Evolutionary conservation across 2,329 filamentous ascomycete species (phyloP).

Genomic region (Penicillium sp.): DNA sequence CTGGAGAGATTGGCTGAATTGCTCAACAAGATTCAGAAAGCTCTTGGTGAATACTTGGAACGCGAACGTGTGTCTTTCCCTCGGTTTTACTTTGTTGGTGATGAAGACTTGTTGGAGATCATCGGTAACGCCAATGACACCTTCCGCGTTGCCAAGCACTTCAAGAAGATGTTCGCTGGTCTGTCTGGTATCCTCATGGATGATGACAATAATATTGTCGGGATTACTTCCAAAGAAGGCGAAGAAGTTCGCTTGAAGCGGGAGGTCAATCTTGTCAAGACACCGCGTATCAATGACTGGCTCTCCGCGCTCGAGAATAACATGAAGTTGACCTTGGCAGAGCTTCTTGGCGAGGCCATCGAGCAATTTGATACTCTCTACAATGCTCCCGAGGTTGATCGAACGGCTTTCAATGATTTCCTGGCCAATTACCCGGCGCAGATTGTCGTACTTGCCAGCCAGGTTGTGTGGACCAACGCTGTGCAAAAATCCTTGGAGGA

Average conservation of each 20-base stretch:
- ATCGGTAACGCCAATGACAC: slow-evolving; percentile 99
- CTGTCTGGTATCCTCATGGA: slow-evolving; percentile 88
- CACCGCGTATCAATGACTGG: slow-evolving; percentile 98
- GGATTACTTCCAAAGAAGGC: slow-evolving; percentile 92
- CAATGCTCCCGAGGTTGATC: slow-evolving; percentile 68
- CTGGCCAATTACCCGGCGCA: slow-evolving; percentile 86
- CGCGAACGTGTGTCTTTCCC: slow-evolving; percentile 97
- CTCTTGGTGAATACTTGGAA: slow-evolving; percentile 95
- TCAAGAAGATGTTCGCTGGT: slow-evolving; percentile 99
- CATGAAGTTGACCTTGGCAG: slow-evolving; percentile 92
- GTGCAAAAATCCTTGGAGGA: slow-evolving; percentile 75
- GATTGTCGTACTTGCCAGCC: slow-evolving; percentile 90
- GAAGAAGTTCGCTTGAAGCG: slow-evolving; percentile 86
- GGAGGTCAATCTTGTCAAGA: slow-evolving; percentile 88
- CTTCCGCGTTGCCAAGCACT: slow-evolving; percentile 92
- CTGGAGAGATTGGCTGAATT: slow-evolving; percentile 94
- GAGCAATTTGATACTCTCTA: slow-evolving; percentile 80
- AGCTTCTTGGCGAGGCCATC: slow-evolving; percentile 83
- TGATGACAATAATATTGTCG: slow-evolving; percentile 84
- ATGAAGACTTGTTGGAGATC: slow-evolving; percentile 97
- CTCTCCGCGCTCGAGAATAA: slow-evolving; percentile 86
- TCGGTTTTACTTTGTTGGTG: slow-evolving; percentile 98
- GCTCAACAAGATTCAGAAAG: slow-evolving; percentile 98
- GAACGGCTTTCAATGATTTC: slow-evolving; percentile 71
- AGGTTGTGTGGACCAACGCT: slow-evolving; percentile 88